These are phyloP conservation scores for Asterella californica DNA, from an alignment of 225 moss, liverwort and hornwort genomes.

Conservation along the genomic window DNA sequence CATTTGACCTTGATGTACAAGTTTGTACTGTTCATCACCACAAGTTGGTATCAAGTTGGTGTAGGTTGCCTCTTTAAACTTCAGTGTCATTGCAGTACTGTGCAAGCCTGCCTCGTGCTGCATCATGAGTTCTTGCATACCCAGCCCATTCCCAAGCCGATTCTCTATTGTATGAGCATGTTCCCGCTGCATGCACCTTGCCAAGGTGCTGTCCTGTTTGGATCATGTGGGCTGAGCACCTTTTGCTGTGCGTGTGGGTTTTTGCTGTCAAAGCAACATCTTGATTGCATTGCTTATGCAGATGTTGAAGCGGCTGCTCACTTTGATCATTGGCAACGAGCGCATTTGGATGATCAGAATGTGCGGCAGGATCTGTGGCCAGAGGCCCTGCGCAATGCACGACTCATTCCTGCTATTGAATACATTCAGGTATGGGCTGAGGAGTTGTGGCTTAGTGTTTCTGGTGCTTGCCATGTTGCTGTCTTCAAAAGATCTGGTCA, in stretches of 20 bases:
- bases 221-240: slow-evolving; percentile 46
- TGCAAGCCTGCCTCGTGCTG: too few relatives aligned
- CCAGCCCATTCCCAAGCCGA: too few relatives aligned
- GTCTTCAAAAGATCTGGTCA: too few relatives aligned
- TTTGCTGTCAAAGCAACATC: slow-evolving; percentile 50
- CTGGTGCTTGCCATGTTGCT: background rate
- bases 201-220: background rate
- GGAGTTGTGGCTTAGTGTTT: background rate
- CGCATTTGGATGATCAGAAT: slow-evolving; percentile 42
- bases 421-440: slow-evolving; percentile 52
- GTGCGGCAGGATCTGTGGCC: slow-evolving; percentile 63
- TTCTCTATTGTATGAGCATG: too few relatives aligned
- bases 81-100: too few relatives aligned
- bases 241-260: slow-evolving; percentile 41
- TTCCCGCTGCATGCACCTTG: background rate
- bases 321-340: slow-evolving; percentile 75
- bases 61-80: too few relatives aligned
- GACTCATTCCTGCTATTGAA: slow-evolving; percentile 67
- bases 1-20: too few relatives aligned
- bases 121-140: too few relatives aligned
- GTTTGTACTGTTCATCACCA: too few relatives aligned
- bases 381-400: slow-evolving; percentile 52
- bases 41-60: too few relatives aligned
- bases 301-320: slow-evolving; percentile 56
- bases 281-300: slow-evolving; percentile 52